A percentile compares a stretch with the other conserved stretches of the same genome.
These are phyloP conservation scores for Umbilicus rupestris DNA, from an alignment of 164 flowering plant genomes.

Conservation along the genomic window DNA sequence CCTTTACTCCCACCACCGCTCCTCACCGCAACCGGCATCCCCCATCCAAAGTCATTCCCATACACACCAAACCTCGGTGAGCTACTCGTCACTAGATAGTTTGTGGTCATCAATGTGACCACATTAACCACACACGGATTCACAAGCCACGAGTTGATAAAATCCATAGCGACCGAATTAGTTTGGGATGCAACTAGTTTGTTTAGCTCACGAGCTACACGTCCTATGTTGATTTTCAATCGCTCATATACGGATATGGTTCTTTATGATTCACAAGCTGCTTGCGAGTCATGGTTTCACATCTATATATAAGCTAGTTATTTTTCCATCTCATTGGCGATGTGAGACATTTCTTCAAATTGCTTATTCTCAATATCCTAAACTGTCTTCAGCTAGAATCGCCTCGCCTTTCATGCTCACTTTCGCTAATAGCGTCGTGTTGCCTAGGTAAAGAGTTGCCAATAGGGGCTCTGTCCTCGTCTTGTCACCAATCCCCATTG, in stretches of 20 bases:
- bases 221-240: no score
- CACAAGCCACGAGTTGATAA: slow-evolving; percentile 11
- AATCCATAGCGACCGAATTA: background rate
- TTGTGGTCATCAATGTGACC: background rate
- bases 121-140: background rate
- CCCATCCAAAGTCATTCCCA: slow-evolving; percentile 17
- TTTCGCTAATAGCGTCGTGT: background rate
- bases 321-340: no score
- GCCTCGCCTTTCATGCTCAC: slow-evolving; percentile 18
- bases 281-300: no score
- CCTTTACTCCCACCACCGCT: slow-evolving; percentile 15
- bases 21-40: slow-evolving; percentile 9
- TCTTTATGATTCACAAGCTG: no score
- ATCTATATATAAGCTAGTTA: no score
- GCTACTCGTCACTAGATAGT: background rate
- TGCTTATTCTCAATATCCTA: no score
- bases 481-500: slow-evolving; percentile 12
- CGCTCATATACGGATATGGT: no score
- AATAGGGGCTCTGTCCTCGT: slow-evolving; percentile 22
- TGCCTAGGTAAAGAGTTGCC: slow-evolving; percentile 31
- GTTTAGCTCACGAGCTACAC: slow-evolving; percentile 24
- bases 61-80: slow-evolving; percentile 17
- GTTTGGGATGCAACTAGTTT: slow-evolving; percentile 10
- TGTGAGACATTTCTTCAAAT: no score
- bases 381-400: slow-evolving; percentile 12